phyloP scores from a whole-genome alignment of 2,329 filamentous ascomycete species.

The Ophiocordyceps sinensis region DNA sequence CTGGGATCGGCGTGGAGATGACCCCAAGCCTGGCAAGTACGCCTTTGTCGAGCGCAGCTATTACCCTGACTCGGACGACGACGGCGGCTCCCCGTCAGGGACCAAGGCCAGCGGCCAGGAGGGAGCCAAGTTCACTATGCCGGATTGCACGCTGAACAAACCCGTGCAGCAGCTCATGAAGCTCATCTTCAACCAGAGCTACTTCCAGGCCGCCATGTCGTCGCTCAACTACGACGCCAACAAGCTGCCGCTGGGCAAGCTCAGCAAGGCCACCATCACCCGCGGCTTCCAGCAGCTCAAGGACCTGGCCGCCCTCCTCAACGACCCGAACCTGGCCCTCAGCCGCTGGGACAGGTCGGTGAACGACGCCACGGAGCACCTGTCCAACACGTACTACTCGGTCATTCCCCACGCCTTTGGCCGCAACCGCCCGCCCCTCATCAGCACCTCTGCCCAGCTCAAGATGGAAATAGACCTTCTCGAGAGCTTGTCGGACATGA shows the following conservation, averaged over 20 bases:
- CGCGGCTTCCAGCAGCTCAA: slow-evolving; percentile 67
- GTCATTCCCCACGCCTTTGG: slow-evolving; percentile 74
- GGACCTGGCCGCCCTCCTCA: slow-evolving; percentile 54
- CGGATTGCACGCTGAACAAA: slow-evolving; percentile 41
- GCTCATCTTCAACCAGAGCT: slow-evolving; percentile 69
- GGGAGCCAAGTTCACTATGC: slow-evolving; percentile 13
- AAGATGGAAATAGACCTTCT: slow-evolving; percentile 69
- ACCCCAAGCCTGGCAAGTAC: slow-evolving; percentile 55
- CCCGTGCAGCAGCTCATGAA: slow-evolving; percentile 56
- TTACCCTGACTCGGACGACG: slow-evolving; percentile 28
- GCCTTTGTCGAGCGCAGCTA: slow-evolving; percentile 72
- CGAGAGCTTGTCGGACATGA: slow-evolving; percentile 74
- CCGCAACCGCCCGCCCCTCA: slow-evolving; percentile 55
- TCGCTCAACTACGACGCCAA: slow-evolving; percentile 56
- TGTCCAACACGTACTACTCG: slow-evolving; percentile 70
- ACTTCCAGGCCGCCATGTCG: slow-evolving; percentile 53
- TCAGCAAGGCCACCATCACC: slow-evolving; percentile 64
- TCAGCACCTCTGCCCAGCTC: slow-evolving; percentile 39
- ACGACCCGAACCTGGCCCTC: slow-evolving; percentile 31
- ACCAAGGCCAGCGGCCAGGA: slow-evolving; percentile 14
- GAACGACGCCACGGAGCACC: slow-evolving; percentile 34
- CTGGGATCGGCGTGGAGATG: slow-evolving; percentile 37
- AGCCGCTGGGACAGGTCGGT: slow-evolving; percentile 25
- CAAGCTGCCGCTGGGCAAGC: slow-evolving; percentile 72
- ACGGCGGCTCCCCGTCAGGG: slow-evolving; percentile 23